These are phyloP conservation scores for Piromyces finnis DNA, from an alignment of 192 early-diverging fungal genomes.

Conservation along the genomic window DNA sequence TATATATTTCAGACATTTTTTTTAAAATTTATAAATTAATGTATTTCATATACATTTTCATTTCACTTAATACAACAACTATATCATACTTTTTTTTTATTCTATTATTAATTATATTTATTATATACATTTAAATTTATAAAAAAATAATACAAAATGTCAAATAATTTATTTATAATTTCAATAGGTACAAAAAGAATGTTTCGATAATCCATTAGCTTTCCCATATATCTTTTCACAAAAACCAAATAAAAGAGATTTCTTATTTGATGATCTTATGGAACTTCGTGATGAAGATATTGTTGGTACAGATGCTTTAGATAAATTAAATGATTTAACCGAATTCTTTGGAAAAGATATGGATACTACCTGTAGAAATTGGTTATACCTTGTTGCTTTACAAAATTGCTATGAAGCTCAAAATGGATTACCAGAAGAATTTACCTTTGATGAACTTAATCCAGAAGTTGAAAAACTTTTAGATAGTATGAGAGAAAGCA, in stretches of 20 bases:
- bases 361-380: not conserved
- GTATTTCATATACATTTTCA: too few relatives aligned
- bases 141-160: too few relatives aligned
- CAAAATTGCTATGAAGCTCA: not conserved
- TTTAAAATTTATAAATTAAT: too few relatives aligned
- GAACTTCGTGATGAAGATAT: not conserved
- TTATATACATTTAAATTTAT: too few relatives aligned
- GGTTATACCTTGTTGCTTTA: not conserved
- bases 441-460: not conserved
- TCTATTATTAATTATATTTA: too few relatives aligned
- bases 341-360: not conserved
- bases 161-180: too few relatives aligned
- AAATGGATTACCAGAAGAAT: not conserved
- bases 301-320: not conserved
- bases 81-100: too few relatives aligned
- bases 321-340: not conserved
- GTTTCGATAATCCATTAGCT: not conserved
- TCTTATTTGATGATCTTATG: not conserved
- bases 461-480: not conserved
- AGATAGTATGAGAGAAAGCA: not conserved
- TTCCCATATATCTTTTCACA: not conserved
- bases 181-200: not conserved
- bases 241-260: not conserved
- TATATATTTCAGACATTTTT: too few relatives aligned
- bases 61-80: too few relatives aligned